Base-by-base conservation (phyloP, 2,329 filamentous ascomycete genomes). In the Hirsutella thompsonii region DNA sequence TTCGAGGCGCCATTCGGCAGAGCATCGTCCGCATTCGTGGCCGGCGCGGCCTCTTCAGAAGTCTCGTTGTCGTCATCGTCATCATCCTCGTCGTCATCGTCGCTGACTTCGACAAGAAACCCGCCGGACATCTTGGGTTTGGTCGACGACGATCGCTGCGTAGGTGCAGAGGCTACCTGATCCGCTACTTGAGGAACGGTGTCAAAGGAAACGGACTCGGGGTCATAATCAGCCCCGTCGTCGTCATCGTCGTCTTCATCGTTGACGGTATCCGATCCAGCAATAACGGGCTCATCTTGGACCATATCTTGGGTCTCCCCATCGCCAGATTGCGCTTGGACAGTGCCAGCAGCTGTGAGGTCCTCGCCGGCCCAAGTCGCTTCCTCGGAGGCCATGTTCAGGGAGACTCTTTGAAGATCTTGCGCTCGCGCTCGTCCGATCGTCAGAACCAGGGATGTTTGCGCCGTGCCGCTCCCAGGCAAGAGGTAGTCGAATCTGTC, bases 51-150 rank as follows among this genome's bases (percentile, higher is more conserved):
- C 41, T 43, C 49, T 43, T 56, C 49, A 44, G 57, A 54, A 16
- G 38, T 19, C 9, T 30, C 11, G 26, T 55, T 53, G 40, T 49
- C 48, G 26, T 37, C 29, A 14, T 36, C 20, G 4, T 51, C 50
- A 21, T 61, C 55, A 4, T 74, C 73, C 50, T 76, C 55, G 4
- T 74, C 73, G 50, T 76, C 74, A 28, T 74, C 72, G 48, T 78
- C 74, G 23, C 73, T 77, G 41, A 71, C 74, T 55, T 70, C 72
- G 51, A 77, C 66, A 54, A 78, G 60, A 59, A 79, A 79, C 36
- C 74, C 74, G 34, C 72, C 74, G 20, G 71, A 68, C 45, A 68
- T 74, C 57, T 75, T 76, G 28, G 71, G 76, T 58, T 81, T 81
- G 44, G 60, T 49, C 4, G 60, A 49, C 4, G 55, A 29, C 44